Conservation (phyloP, 1,284 basidiomycete genomes). For the Cryptococcus sp. region DNA sequence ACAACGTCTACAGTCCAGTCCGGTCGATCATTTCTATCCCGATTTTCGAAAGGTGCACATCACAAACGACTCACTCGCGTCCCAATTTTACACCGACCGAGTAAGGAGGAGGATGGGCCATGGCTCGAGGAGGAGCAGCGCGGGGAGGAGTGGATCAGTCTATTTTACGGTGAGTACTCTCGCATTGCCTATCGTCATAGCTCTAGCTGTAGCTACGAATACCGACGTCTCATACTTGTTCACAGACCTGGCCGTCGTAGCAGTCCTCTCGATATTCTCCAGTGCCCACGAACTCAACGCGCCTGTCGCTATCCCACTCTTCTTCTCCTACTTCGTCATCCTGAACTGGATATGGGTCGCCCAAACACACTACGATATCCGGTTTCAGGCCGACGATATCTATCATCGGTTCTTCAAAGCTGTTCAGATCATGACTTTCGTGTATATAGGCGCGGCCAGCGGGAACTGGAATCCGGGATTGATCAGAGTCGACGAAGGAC, state of each 20-base stretch:
- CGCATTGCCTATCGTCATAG: too few relatives aligned
- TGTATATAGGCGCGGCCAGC: conserved; percentile 38
- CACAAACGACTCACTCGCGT: neutral
- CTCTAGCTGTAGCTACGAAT: neutral
- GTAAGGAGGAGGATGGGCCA: conserved; percentile 4
- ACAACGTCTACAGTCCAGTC: too few relatives aligned
- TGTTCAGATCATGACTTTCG: conserved; percentile 33
- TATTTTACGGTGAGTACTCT: conserved; percentile 34
- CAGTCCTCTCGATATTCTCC: conserved; percentile 34
- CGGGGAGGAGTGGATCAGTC: conserved; percentile 28
- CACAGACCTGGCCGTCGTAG: conserved; percentile 39
- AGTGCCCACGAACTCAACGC: conserved; percentile 29
- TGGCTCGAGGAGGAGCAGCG: conserved; percentile 30
- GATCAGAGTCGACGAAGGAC: conserved; percentile 14
- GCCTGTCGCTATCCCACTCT: conserved; percentile 26
- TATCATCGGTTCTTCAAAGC: conserved; percentile 34
- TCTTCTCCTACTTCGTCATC: conserved; percentile 34
- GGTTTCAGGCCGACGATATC: conserved; percentile 34
- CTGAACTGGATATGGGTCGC: conserved; percentile 38
- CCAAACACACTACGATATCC: conserved; percentile 38
- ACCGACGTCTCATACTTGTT: neutral
- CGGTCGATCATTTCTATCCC: too few relatives aligned
- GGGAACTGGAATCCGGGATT: conserved; percentile 34
- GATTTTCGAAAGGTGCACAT: neutral
- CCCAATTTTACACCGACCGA: conserved; percentile 6